Base-by-base conservation (phyloP, 441 rosid species). In the Isatis lusitanica region DNA sequence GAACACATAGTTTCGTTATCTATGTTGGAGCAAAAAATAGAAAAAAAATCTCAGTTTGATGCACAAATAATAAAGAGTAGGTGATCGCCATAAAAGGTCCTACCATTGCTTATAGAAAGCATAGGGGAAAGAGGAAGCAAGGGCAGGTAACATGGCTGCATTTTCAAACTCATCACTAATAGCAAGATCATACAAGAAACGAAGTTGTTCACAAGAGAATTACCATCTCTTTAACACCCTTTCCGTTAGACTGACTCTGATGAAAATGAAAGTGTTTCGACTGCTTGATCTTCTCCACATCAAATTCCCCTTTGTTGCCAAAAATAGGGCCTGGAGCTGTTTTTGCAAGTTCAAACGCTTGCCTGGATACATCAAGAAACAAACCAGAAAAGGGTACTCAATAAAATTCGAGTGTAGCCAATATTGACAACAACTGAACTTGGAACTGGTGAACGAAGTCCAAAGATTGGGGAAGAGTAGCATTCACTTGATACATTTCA, bases 311-410 rank as follows among this genome's bases (percentile, higher is more conserved):
- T 76, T 81, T 84, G 72, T 64, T 81, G 75, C 80, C 58, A 82
- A 90, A 90, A 61, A 84, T 78, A 66, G 65, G 28, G 26, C 88
- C 89, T 53, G 90, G 81, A 75, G 79, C 83, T 68, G 75, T 83
- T n/a, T 87, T 83, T 69, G 92, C 95, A 70, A 78, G 86, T 21
- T 94, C 92, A 80, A 92, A 89, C 50, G 93, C 97, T 74, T 79
- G 81, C 62, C 98, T 90, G 73, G 64, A 56, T 44, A 58, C 16
- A 67, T 0, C 57, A 70, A 67, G 60, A 70, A 44, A 38, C 70
- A 66, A 47, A 9, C 18, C 66, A 52, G 24, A 40, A 63, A 70
- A 56, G 47, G 39, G 26, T 75, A 66, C 39, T 42, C 73, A 28
- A 48, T 26, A 48, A 58, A 55, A 68, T 12, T n/a, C 69, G 43